phyloP scores from a whole-genome alignment of 345 rosid species.

The Laguncularia racemosa region DNA sequence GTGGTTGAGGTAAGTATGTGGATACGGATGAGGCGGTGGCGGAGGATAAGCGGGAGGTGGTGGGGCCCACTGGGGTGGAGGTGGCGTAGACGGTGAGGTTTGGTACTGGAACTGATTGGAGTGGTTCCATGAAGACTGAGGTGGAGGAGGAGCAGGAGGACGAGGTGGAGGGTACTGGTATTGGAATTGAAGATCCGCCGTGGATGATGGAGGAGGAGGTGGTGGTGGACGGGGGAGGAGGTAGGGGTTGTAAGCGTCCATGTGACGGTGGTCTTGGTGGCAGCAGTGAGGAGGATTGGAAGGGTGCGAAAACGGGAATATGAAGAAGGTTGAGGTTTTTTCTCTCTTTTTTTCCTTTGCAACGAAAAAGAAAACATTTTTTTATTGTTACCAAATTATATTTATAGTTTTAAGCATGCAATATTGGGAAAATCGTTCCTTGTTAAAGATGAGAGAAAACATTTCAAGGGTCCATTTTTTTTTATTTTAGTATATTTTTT shows the following conservation, averaged over 20 bases:
- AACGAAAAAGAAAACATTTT: too few species aligned
- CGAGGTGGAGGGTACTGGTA: conserved; percentile 23
- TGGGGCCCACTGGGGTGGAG: conserved; percentile 50
- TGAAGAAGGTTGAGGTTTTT: too few species aligned
- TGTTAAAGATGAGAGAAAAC: too few species aligned
- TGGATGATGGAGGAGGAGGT: conserved; percentile 15
- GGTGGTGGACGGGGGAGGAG: conserved; percentile 10
- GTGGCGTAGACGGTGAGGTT: conserved; percentile 32
- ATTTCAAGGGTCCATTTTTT: too few species aligned
- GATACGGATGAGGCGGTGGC: conserved; percentile 23
- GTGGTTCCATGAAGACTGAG: conserved; percentile 40
- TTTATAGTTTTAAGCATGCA: too few species aligned
- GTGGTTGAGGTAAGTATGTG: too few species aligned
- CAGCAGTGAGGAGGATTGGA: too few species aligned
- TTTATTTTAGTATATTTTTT: too few species aligned
- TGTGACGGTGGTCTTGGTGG: conserved; percentile 6
- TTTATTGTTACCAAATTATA: too few species aligned
- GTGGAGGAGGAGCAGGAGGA: conserved; percentile 16
- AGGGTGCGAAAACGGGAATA: too few species aligned
- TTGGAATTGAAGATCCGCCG: conserved; percentile 18
- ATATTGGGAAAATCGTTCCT: too few species aligned
- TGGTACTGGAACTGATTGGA: conserved; percentile 48
- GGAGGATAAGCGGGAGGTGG: conserved; percentile 19
- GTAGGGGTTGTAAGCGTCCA: neutral
- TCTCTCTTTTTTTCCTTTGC: too few species aligned